Base-by-base conservation (phyloP, 2,329 filamentous ascomycete species). In the Alternaria angustiovoidea region DNA sequence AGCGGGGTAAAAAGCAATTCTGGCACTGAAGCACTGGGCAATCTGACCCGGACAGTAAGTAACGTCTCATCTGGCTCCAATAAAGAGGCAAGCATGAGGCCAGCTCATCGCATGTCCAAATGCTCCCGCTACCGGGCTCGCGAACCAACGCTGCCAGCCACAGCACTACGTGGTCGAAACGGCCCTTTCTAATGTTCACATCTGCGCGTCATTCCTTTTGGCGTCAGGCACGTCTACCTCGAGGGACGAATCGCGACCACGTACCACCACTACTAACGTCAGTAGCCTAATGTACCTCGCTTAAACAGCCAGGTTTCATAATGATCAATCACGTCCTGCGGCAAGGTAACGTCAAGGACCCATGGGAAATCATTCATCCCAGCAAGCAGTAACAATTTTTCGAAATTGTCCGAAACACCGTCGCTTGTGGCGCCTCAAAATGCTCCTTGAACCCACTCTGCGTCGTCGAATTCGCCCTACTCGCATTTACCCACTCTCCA, bases 401-500 rank as follows among this genome's bases (percentile, higher is more conserved):
- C n/a, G 5, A 36, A 49, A 49, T 38, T 26, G 46, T 38, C 46
- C 46, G 46, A 38, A 38, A 43, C 18, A 44, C 20, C 16, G 24
- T 55, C 57, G 52, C 57, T 54, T 38, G 24, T 39, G 38, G 38
- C 54, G 51, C 57, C 51, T 38, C 14, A 48, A 44, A 34, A 20
- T 44, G 30, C n/a, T 36, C 39, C 32, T 7, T 38, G 34, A 46
- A 38, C 20, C 44, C 44, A 49, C 46, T 22, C 46, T 48, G 30
- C 46, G 24, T 12, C 12, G 30, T 49, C 51, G 39, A 32, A 55
- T 24, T 30, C 51, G 47, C 30, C 26, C 36, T 59, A 55, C 42
- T 30, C 51, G 47, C 30, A 26, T 28, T 55, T 51, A 52, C 22
- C 53, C 53, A 57, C 57, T 56, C 34, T 57, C 52, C 52, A 38